These are phyloP conservation scores for Pythium aristosporum DNA, from an alignment of 352 stramenopile species.

Conservation along the genomic window DNA sequence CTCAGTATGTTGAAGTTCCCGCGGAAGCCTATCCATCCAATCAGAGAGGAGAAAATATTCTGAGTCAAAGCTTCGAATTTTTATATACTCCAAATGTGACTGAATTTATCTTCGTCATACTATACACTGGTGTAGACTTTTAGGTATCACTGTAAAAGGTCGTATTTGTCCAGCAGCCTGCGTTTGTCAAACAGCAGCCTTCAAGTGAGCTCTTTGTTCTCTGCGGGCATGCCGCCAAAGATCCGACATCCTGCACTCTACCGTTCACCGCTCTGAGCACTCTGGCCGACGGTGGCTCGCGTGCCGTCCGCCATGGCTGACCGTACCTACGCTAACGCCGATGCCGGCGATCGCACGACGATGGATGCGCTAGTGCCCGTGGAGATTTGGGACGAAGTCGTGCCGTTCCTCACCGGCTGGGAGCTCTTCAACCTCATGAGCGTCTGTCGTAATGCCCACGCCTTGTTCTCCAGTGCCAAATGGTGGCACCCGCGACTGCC, in stretches of 20 bases:
- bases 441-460: conserved; percentile 10
- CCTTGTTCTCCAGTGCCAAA: conserved; percentile 9
- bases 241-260: no score
- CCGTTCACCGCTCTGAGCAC: no score
- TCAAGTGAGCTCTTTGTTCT: no score
- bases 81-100: background rate
- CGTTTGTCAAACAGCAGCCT: conserved; percentile 12
- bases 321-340: background rate
- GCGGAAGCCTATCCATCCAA: background rate
- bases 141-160: background rate
- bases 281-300: no score
- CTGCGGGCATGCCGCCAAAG: no score
- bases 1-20: conserved; percentile 23
- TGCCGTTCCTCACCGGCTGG: conserved; percentile 24
- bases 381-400: conserved; percentile 26
- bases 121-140: background rate
- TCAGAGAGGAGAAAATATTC: background rate
- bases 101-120: background rate
- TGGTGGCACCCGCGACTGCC: conserved; percentile 13
- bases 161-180: conserved; percentile 15
- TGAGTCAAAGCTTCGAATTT: background rate
- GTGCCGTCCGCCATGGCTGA: background rate
- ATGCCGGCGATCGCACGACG: background rate
- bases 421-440: conserved; percentile 23
- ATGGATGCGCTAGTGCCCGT: conserved; percentile 13